Percentiles rank a stretch among this genome's conserved stretches.
phyloP scores from a whole-genome alignment of 1,284 basidiomycete genomes.

The Pseudozyma sp. region DNA sequence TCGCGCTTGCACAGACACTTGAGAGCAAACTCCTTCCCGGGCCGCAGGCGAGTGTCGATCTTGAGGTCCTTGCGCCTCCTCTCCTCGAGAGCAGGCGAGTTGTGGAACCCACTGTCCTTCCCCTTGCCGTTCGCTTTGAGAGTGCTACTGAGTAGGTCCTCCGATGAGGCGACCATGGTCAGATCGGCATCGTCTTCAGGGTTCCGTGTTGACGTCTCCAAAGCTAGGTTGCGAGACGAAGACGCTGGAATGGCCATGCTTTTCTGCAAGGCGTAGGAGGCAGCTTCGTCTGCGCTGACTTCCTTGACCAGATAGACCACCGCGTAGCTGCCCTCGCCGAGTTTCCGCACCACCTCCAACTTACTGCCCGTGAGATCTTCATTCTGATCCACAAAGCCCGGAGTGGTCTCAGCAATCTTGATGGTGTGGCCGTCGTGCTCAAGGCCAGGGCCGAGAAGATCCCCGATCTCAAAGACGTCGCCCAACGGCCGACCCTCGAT shows the following conservation, averaged over 20 bases:
- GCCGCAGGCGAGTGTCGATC: conserved; percentile 28
- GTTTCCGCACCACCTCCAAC: conserved; percentile 62
- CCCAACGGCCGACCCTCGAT: conserved; percentile 35
- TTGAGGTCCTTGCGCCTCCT: conserved; percentile 49
- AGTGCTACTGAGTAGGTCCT: conserved; percentile 46
- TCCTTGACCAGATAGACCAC: conserved; percentile 66
- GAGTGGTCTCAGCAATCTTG: conserved; percentile 58
- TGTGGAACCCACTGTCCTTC: conserved; percentile 40
- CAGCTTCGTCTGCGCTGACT: conserved; percentile 47
- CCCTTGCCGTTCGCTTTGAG: conserved; percentile 36
- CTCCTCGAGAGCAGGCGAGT: conserved; percentile 46
- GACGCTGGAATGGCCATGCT: conserved; percentile 21
- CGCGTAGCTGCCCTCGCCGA: conserved; percentile 67
- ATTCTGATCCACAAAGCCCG: conserved; percentile 62
- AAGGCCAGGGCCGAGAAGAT: conserved; percentile 64
- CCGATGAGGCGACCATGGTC: conserved; percentile 40
- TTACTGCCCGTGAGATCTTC: conserved; percentile 48
- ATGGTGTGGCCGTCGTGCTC: conserved; percentile 64
- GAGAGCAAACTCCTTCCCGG: conserved; percentile 82
- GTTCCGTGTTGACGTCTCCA: background rate
- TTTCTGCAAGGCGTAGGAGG: conserved; percentile 16
- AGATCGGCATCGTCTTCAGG: conserved; percentile 39
- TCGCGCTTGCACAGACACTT: conserved; percentile 85
- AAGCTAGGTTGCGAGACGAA: conserved; percentile 1
- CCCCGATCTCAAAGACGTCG: conserved; percentile 62